phyloP scores from a whole-genome alignment of 345 rosid genomes.

The Salix udensis region DNA sequence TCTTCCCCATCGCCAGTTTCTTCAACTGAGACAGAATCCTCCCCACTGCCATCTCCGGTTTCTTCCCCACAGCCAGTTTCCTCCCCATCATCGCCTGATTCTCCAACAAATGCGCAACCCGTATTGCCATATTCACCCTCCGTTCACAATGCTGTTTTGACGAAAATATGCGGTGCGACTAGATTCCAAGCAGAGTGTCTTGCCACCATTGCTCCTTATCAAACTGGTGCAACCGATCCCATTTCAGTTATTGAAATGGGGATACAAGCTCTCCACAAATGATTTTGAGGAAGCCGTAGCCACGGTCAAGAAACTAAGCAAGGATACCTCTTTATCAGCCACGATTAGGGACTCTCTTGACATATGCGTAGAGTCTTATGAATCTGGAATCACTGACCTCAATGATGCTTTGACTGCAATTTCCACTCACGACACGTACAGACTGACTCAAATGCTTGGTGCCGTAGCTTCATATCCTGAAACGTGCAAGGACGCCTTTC shows the following conservation, averaged over 20 bases:
- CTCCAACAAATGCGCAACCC: background rate
- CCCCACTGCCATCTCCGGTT: background rate
- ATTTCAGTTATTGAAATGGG: conserved; percentile 11
- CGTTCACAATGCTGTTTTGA: background rate
- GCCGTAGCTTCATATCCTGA: background rate
- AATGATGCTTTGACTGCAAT: conserved; percentile 7
- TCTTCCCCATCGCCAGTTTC: background rate
- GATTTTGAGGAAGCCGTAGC: background rate
- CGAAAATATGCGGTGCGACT: conserved; percentile 1
- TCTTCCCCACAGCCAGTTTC: background rate
- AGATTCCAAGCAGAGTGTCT: conserved; percentile 1
- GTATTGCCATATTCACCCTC: background rate
- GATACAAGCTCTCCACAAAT: conserved; percentile 3
- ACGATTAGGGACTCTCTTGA: background rate
- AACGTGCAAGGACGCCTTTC: conserved; percentile 8
- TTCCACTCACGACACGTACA: background rate
- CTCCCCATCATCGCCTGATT: background rate
- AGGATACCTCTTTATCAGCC: background rate
- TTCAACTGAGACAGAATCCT: background rate
- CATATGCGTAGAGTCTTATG: conserved; percentile 10
- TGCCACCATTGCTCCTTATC: conserved; percentile 3
- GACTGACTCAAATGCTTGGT: conserved; percentile 8
- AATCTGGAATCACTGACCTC: background rate
- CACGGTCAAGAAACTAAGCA: background rate
- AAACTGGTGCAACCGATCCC: background rate